These are phyloP conservation scores for Sporothrix phasma DNA, from an alignment of 2,329 filamentous ascomycete genomes.

Conservation along the genomic window DNA sequence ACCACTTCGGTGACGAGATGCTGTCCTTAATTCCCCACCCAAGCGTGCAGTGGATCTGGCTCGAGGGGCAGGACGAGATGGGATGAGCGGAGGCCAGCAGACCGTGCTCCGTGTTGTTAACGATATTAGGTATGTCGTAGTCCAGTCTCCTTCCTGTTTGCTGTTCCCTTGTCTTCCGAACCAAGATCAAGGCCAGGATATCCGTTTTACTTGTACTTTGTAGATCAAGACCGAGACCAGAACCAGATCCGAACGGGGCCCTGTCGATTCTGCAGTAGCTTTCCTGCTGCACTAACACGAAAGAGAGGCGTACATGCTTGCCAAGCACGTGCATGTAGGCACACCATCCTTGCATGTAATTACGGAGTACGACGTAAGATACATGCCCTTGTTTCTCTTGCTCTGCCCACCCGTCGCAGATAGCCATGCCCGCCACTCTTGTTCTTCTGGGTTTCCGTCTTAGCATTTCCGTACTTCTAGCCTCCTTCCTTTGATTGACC, in stretches of 20 bases:
- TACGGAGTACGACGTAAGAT: no score
- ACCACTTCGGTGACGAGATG: neutral
- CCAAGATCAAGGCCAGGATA: no score
- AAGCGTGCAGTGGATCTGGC: neutral
- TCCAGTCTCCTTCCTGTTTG: neutral
- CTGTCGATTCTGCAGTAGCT: neutral
- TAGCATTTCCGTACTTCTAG: neutral
- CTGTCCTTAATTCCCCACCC: neutral
- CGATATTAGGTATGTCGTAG: neutral
- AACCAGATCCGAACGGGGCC: neutral
- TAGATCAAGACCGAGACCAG: no score
- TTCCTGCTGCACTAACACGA: slow-evolving; percentile 1
- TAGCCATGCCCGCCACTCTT: neutral
- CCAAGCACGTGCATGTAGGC: neutral
- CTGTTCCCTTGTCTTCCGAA: neutral
- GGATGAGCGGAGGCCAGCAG: neutral
- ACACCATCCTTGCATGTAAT: neutral
- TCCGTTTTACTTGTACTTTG: no score
- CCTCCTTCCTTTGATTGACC: neutral
- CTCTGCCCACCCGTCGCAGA: neutral
- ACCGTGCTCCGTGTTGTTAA: neutral
- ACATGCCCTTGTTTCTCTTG: neutral
- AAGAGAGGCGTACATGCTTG: neutral
- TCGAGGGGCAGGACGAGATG: neutral
- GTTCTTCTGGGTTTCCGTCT: neutral